Conservation (phyloP, 2,329 filamentous ascomycete species). For the Scedosporium minutisporum region DNA sequence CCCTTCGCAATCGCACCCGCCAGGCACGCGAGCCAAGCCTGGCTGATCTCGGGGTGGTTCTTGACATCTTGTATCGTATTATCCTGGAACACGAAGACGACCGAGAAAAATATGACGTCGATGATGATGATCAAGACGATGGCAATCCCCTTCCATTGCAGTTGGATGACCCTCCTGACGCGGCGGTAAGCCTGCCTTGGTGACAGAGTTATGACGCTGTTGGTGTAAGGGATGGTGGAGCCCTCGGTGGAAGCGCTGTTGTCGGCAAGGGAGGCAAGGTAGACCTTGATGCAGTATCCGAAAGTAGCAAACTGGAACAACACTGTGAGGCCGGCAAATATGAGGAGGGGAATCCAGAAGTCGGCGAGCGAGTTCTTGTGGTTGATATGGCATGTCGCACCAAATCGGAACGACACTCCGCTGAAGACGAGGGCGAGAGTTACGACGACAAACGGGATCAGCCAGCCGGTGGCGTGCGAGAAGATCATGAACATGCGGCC, state of each 20-base stretch:
- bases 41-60: constrained; percentile 41
- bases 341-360: constrained; percentile 83
- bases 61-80: constrained; percentile 54
- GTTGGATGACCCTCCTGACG: constrained; percentile 72
- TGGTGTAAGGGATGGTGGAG: constrained; percentile 64
- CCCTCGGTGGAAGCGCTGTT: constrained; percentile 59
- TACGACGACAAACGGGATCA: constrained; percentile 67
- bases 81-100: constrained; percentile 84
- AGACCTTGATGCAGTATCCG: constrained; percentile 90
- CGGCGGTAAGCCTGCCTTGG: constrained; percentile 82
- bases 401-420: constrained; percentile 90
- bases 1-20: constrained; percentile 25
- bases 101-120: constrained; percentile 88
- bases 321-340: constrained; percentile 65
- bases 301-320: constrained; percentile 79
- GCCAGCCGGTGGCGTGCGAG: constrained; percentile 74
- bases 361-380: constrained; percentile 71
- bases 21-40: constrained; percentile 68
- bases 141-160: constrained; percentile 90
- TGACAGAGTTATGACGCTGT: constrained; percentile 66
- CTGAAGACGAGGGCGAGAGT: constrained; percentile 71
- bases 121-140: constrained; percentile 83
- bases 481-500: constrained; percentile 84
- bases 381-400: constrained; percentile 88
- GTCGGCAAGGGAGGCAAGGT: constrained; percentile 73